These are phyloP conservation scores for Geotrichum histeridarum DNA, from an alignment of 1,139 yeast genomes.

Conservation along the genomic window DNA sequence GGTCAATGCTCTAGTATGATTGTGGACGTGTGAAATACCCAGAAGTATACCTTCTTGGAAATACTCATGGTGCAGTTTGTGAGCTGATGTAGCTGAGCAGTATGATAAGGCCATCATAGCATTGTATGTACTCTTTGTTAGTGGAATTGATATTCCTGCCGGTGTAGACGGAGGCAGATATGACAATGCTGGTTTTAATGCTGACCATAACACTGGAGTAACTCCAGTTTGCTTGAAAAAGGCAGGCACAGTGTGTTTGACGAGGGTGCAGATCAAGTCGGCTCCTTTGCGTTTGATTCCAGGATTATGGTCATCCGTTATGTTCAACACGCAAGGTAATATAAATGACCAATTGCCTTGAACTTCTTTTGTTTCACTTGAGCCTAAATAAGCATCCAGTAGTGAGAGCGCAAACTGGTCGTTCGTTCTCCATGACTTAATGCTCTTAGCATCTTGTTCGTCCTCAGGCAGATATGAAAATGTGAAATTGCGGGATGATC, in stretches of 20 bases:
- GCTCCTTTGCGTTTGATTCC: conserved; percentile 45
- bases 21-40: conserved; percentile 23
- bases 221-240: conserved; percentile 43
- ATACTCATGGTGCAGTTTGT: conserved; percentile 14
- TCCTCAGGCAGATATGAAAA: conserved; percentile 5
- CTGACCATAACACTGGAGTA: conserved; percentile 42
- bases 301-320: conserved; percentile 50
- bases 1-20: conserved; percentile 6
- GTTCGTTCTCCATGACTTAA: conserved; percentile 37
- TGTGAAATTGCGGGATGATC: conserved; percentile 8
- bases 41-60: conserved; percentile 22
- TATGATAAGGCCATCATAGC: conserved; percentile 26
- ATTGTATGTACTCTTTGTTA: conserved; percentile 26
- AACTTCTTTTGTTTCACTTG: conserved; percentile 23
- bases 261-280: conserved; percentile 34
- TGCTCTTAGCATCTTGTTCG: conserved; percentile 4
- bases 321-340: conserved; percentile 47
- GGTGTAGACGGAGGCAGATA: conserved; percentile 49
- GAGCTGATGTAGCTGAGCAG: neutral
- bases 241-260: conserved; percentile 28
- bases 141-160: conserved; percentile 24
- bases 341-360: conserved; percentile 43
- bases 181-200: conserved; percentile 41
- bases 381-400: conserved; percentile 36
- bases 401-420: conserved; percentile 29